Evolutionary conservation across 2,329 filamentous ascomycete genomes (phyloP).

Genomic region (Fusarium nurragi): DNA sequence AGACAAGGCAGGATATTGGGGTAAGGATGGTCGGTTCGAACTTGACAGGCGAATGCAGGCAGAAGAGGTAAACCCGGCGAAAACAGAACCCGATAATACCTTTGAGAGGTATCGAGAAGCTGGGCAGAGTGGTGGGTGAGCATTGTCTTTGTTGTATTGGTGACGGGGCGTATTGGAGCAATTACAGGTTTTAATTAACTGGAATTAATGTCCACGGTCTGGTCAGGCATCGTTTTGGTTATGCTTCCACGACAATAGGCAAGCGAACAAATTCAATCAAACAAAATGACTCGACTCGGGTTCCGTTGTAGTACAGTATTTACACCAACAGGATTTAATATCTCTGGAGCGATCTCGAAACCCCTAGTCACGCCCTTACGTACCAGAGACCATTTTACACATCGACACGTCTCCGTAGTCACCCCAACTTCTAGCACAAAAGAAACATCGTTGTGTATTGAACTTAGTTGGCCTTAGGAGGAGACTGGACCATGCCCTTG

Average conservation of each 20-base stretch:
- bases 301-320: constrained; percentile 57
- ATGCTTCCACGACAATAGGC: constrained; percentile 20
- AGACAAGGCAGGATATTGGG: constrained; percentile 70
- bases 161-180: constrained; percentile 24
- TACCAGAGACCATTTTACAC: constrained; percentile 47
- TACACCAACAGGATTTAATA: constrained; percentile 49
- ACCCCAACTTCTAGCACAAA: constrained; percentile 50
- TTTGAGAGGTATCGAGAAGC: constrained; percentile 59
- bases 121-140: constrained; percentile 58
- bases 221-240: constrained; percentile 19
- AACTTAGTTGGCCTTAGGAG: constrained; percentile 61
- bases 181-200: constrained; percentile 20
- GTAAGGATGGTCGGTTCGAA: constrained; percentile 75
- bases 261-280: constrained; percentile 45
- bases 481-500: constrained; percentile 80
- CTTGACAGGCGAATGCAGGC: constrained; percentile 74
- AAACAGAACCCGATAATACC: constrained; percentile 32
- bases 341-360: constrained; percentile 48
- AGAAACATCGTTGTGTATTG: constrained; percentile 44
- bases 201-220: constrained; percentile 22
- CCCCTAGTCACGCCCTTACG: constrained; percentile 42
- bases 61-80: constrained; percentile 58
- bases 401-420: constrained; percentile 47
- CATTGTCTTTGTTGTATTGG: background rate
- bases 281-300: constrained; percentile 48